phyloP scores from a whole-genome alignment of 179 eudicot genomes.

The Sideroxylon spinosum region DNA sequence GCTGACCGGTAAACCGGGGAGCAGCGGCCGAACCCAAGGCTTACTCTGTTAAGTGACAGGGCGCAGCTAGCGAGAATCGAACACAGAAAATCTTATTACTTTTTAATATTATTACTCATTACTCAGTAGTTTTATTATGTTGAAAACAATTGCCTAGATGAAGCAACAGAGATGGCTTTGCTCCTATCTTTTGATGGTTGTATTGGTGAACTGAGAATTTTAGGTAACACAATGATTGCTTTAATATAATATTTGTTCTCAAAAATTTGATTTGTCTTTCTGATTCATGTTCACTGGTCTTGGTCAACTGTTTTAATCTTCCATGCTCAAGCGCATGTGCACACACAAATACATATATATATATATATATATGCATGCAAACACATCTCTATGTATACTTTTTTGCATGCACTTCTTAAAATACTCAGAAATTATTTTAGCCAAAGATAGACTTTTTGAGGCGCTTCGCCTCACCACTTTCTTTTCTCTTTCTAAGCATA shows the following conservation, averaged over 20 bases:
- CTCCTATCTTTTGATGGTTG: constrained; percentile 57
- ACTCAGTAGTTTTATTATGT: constrained; percentile 21
- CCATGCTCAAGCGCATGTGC: background rate
- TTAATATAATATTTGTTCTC: background rate
- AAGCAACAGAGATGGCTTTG: constrained; percentile 74
- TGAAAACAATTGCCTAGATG: constrained; percentile 78
- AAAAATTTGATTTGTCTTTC: background rate
- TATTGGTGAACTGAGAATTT: constrained; percentile 53
- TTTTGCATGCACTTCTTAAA: background rate
- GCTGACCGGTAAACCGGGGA: no score
- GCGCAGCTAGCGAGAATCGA: no score
- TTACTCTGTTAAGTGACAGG: no score
- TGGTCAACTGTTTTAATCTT: background rate
- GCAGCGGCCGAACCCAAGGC: no score
- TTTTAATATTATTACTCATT: constrained; percentile 1
- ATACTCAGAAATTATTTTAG: no score
- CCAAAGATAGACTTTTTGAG: background rate
- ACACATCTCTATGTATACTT: background rate
- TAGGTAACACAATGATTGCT: constrained; percentile 41
- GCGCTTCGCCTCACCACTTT: background rate
- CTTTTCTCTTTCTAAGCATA: constrained; percentile 8
- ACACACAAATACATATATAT: background rate
- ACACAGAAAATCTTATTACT: background rate
- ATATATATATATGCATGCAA: background rate
- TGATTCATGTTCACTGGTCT: background rate